These are phyloP conservation scores for Mrakia gelida DNA, from an alignment of 768 basidiomycete genomes.

Conservation along the genomic window DNA sequence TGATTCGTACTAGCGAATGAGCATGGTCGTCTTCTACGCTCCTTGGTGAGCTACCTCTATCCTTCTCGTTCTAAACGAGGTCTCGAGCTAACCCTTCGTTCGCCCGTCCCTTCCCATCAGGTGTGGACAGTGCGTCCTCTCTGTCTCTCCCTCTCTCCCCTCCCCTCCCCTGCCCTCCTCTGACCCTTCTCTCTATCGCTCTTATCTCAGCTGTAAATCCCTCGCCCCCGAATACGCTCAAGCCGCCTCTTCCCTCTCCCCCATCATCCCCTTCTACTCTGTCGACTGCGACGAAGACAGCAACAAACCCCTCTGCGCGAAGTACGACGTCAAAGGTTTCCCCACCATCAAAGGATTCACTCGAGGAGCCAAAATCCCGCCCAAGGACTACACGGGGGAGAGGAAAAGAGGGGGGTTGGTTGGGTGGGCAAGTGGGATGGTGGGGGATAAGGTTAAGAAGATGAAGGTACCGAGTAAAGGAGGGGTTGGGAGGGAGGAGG, in stretches of 20 bases:
- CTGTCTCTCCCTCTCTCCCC: not conserved
- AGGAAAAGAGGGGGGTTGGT: conserved; percentile 68
- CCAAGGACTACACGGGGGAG: conserved; percentile 65
- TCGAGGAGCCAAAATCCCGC: conserved; percentile 59
- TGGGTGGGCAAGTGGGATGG: conserved; percentile 67
- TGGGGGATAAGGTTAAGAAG: conserved; percentile 67
- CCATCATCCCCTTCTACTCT: conserved; percentile 81
- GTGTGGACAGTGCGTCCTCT: conserved; percentile 53
- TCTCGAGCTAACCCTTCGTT: not conserved
- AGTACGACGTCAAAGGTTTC: conserved; percentile 81
- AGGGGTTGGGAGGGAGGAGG: conserved; percentile 36
- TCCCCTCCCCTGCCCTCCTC: not conserved
- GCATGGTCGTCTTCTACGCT: conserved; percentile 83
- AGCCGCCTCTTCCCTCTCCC: conserved; percentile 70
- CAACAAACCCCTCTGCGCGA: conserved; percentile 79
- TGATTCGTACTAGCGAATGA: conserved; percentile 5
- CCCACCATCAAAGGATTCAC: conserved; percentile 91
- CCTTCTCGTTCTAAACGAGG: conserved; percentile 41
- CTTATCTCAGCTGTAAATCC: conserved; percentile 55
- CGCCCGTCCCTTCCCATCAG: not conserved
- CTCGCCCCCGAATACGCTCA: conserved; percentile 81
- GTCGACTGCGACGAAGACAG: conserved; percentile 75
- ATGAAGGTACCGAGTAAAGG: conserved; percentile 41
- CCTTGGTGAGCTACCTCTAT: conserved; percentile 80
- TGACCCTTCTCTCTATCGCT: not conserved